These are phyloP conservation scores for Colletotrichum incanum DNA, from an alignment of 2,329 filamentous ascomycete species.

Conservation along the genomic window DNA sequence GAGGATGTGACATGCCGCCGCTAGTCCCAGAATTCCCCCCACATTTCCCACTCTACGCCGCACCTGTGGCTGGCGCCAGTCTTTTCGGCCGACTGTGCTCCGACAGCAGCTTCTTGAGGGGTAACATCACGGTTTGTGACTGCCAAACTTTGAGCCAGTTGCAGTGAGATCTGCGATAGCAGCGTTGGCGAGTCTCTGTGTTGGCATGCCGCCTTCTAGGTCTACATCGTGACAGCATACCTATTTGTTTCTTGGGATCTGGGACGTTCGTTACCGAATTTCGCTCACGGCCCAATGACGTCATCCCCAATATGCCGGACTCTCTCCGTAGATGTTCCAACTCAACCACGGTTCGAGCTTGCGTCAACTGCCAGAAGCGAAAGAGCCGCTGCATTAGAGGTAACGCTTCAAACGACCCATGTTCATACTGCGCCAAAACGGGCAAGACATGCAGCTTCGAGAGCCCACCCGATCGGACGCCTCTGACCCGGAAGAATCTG, in stretches of 20 bases:
- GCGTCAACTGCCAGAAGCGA: slow-evolving; percentile 44
- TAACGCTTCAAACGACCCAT: slow-evolving; percentile 43
- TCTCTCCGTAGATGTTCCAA: slow-evolving; percentile 4
- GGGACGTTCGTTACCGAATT: not conserved
- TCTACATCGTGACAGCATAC: not conserved
- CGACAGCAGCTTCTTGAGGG: slow-evolving; percentile 10
- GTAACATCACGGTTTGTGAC: not conserved
- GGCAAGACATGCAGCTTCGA: slow-evolving; percentile 53
- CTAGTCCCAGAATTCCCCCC: not conserved
- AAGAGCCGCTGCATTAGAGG: slow-evolving; percentile 44
- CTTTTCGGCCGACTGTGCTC: slow-evolving; percentile 17
- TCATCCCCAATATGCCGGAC: slow-evolving; percentile 3
- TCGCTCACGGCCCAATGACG: not conserved
- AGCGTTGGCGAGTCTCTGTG: not conserved
- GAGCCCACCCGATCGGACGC: slow-evolving; percentile 52
- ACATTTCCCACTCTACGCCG: not conserved
- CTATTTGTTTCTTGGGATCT: not conserved
- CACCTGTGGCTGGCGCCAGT: slow-evolving; percentile 1
- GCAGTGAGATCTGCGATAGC: not conserved
- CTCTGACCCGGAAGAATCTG: slow-evolving; percentile 54
- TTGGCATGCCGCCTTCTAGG: not conserved
- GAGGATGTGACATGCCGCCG: not conserved
- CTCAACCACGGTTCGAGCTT: slow-evolving; percentile 31
- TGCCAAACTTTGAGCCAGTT: not conserved
- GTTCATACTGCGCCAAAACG: slow-evolving; percentile 50